phyloP scores from a whole-genome alignment of 1,139 yeast genomes.

The Protomyces macrosporus region DNA sequence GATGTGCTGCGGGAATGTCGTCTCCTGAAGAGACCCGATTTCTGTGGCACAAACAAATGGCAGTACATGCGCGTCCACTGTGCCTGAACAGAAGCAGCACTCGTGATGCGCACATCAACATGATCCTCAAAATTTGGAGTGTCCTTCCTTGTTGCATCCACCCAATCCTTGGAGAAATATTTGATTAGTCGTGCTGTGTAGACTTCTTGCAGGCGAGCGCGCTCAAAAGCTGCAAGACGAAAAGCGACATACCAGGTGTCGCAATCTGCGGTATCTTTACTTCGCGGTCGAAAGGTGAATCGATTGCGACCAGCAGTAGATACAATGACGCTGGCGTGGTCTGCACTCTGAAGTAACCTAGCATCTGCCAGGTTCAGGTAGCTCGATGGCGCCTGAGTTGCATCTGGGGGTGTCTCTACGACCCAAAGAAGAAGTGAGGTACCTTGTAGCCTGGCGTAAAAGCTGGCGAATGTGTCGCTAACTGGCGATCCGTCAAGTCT shows the following conservation, averaged over 20 bases:
- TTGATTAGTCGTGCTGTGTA: conserved; percentile 10
- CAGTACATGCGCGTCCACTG: conserved; percentile 22
- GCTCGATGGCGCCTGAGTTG: neutral
- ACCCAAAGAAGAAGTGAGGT: neutral
- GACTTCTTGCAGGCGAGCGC: conserved; percentile 17
- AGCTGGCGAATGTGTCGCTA: neutral
- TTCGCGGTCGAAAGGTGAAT: neutral
- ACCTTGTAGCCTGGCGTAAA: neutral
- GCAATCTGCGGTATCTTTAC: neutral
- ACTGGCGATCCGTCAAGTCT: neutral
- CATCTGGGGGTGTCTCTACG: neutral
- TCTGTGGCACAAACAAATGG: neutral
- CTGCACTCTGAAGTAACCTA: neutral
- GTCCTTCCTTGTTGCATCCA: neutral
- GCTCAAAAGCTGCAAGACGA: conserved; percentile 6
- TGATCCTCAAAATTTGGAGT: neutral
- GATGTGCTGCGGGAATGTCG: neutral
- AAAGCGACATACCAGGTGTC: conserved; percentile 7
- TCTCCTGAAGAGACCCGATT: neutral
- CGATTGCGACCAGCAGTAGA: conserved; percentile 12
- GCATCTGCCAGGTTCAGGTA: conserved; percentile 16
- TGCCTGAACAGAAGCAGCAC: conserved; percentile 8
- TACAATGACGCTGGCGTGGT: neutral
- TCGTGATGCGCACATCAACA: conserved; percentile 10
- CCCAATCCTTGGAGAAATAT: neutral